Evolutionary conservation across 2,329 filamentous ascomycete species (phyloP), one percentile per base, ranked within the genome.

Genomic region (Trichoderma citrinoviride): DNA sequence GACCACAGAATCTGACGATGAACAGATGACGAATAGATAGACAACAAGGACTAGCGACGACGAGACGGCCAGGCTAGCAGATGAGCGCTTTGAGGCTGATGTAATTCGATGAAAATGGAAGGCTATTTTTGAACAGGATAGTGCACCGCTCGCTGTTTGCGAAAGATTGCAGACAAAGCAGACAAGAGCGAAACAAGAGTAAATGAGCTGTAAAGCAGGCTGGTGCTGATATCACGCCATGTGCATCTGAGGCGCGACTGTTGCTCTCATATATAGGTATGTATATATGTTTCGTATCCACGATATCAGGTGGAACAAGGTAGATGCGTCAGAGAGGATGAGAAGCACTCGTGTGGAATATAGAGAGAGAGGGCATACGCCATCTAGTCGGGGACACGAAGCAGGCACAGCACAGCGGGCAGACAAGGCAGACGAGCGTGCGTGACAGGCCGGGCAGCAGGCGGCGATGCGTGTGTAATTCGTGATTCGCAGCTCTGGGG

Each of bases 1-100:
- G 70, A 62, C 66, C 66, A 66, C 68, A 65, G 67, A 68, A 69
- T 67, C n/a, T 70, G 68, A 69, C 67, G 66, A 65, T 70, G 61
- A 64, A 69, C 61, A 64, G 66, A 67, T 65, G 53, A 69, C 64
- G 68, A 65, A 50, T 57, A 33, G 66, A 50, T 57, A 33, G 54
- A 49, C 40, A 37, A 19, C 49, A 54, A 29, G 21, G 25, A 33
- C 58, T 27, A 62, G 58, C 29, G 40, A 29, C 29, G 40, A 29
- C 41, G 58, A 54, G 37, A 46, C 17, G 41, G 33, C 19, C 49
- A 37, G 49, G 49, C 49, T 46, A 54, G 25, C 49, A 37, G 49
- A 54, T 33, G 47, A 62, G 40, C n/a, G n/a, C 25, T 33, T 7
- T 54, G 27, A 54, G 49, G 40, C 23, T 53, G 58, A 44, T 44